A percentile compares a stretch with the other conserved stretches of the same genome.
These are phyloP conservation scores for Neurospora hispaniola DNA, from an alignment of 495 filamentous ascomycete species.

Conservation along the genomic window DNA sequence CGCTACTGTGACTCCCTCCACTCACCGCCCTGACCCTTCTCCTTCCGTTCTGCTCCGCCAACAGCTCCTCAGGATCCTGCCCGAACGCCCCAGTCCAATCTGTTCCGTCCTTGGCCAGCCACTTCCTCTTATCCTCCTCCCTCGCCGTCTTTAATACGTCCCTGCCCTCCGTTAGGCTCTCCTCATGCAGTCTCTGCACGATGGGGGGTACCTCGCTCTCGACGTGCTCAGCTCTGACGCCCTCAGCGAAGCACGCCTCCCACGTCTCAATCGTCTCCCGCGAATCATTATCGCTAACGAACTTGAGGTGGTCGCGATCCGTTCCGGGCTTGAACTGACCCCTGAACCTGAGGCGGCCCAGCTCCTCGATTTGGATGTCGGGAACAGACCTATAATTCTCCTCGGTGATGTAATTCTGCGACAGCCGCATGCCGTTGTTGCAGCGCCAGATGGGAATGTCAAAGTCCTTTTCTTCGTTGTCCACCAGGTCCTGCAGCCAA, in stretches of 20 bases:
- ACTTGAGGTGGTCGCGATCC: slow-evolving; percentile 73
- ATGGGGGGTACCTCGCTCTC: slow-evolving; percentile 53
- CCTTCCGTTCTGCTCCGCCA: slow-evolving; percentile 13
- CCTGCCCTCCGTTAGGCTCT: slow-evolving; percentile 62
- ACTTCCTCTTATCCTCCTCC: slow-evolving; percentile 60
- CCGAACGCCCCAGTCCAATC: slow-evolving; percentile 88
- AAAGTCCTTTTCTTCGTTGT: slow-evolving; percentile 63
- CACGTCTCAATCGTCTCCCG: slow-evolving; percentile 90
- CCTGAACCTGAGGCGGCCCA: slow-evolving; percentile 71
- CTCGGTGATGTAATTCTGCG: slow-evolving; percentile 84
- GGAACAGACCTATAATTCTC: slow-evolving; percentile 53
- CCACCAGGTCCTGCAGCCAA: slow-evolving; percentile 77
- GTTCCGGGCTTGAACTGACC: slow-evolving; percentile 81
- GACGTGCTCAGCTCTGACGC: slow-evolving; percentile 60
- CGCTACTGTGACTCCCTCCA: slow-evolving; percentile 14
- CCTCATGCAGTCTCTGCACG: slow-evolving; percentile 64
- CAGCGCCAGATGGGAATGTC: slow-evolving; percentile 84
- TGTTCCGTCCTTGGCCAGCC: slow-evolving; percentile 68
- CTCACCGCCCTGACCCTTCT: slow-evolving; percentile 24
- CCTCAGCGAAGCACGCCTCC: slow-evolving; percentile 82
- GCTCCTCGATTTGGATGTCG: slow-evolving; percentile 55
- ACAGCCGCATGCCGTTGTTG: slow-evolving; percentile 57
- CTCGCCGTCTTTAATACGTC: slow-evolving; percentile 65
- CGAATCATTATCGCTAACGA: slow-evolving; percentile 77
- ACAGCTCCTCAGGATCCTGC: slow-evolving; percentile 41